Percentiles rank a stretch among this genome's conserved stretches.
These are phyloP conservation scores for Ascochyta rabiei DNA, from an alignment of 2,329 filamentous ascomycete genomes.

Conservation along the genomic window DNA sequence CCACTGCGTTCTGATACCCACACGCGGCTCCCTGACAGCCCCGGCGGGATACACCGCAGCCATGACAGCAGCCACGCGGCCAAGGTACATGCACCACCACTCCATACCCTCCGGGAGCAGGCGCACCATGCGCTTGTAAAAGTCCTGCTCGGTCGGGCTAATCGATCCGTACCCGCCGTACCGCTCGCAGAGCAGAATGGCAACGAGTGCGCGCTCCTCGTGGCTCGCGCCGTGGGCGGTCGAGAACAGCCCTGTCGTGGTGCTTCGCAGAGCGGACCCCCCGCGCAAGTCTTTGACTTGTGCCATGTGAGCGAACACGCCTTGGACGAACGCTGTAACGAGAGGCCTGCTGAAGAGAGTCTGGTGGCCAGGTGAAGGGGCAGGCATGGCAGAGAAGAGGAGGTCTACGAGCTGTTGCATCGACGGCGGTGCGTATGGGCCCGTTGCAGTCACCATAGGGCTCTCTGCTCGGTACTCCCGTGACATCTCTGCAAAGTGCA, in stretches of 20 bases:
- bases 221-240: slow-evolving; percentile 77
- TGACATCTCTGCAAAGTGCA: slow-evolving; percentile 74
- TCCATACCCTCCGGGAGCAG: slow-evolving; percentile 61
- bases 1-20: slow-evolving; percentile 36
- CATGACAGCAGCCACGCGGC: slow-evolving; percentile 64
- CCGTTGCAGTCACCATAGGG: slow-evolving; percentile 69
- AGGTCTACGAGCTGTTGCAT: slow-evolving; percentile 55
- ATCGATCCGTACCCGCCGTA: slow-evolving; percentile 68
- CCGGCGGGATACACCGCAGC: slow-evolving; percentile 68
- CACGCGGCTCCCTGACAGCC: slow-evolving; percentile 48
- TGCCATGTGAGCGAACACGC: slow-evolving; percentile 58
- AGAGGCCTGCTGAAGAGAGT: slow-evolving; percentile 54
- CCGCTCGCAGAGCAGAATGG: slow-evolving; percentile 72
- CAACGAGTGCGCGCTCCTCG: slow-evolving; percentile 71
- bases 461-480: slow-evolving; percentile 64
- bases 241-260: slow-evolving; percentile 70
- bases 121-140: slow-evolving; percentile 59
- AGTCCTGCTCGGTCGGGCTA: slow-evolving; percentile 61
- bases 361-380: slow-evolving; percentile 30
- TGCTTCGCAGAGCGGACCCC: slow-evolving; percentile 73
- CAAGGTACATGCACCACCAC: slow-evolving; percentile 72
- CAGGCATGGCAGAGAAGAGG: slow-evolving; percentile 55
- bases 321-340: slow-evolving; percentile 63
- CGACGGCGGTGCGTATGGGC: slow-evolving; percentile 57
- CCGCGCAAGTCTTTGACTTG: slow-evolving; percentile 57